A percentile compares a stretch with the other conserved stretches of the same genome.
Conservation (phyloP, 2,329 filamentous ascomycete genomes). For the Xylaria multiplex region DNA sequence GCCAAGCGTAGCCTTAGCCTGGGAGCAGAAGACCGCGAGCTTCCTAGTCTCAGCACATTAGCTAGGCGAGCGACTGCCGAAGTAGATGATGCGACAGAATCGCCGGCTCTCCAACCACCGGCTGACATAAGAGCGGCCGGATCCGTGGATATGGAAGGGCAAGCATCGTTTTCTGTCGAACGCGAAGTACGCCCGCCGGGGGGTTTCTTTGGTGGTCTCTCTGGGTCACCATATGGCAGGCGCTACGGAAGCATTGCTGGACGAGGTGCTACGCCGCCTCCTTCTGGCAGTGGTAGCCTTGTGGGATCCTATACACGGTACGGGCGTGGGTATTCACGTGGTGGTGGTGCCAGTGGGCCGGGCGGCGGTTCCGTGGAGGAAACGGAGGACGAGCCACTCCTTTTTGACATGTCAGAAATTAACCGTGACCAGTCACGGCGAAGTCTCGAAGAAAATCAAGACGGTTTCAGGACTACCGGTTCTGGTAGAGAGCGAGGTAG, state of each 20-base stretch:
- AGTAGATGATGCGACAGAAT: conserved; percentile 51
- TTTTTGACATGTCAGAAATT: conserved; percentile 80
- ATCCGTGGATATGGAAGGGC: conserved; percentile 54
- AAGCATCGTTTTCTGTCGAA: conserved; percentile 52
- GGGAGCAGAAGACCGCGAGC: conserved; percentile 71
- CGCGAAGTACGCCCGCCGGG: conserved; percentile 59
- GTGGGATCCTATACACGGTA: conserved; percentile 49
- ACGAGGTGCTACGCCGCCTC: conserved; percentile 48
- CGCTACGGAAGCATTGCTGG: conserved; percentile 55
- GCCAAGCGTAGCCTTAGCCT: conserved; percentile 74
- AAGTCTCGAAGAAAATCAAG: conserved; percentile 66
- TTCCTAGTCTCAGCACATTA: conserved; percentile 72
- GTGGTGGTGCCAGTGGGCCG: conserved; percentile 54
- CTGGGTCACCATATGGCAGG: conserved; percentile 59
- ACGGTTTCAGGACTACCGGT: conserved; percentile 53
- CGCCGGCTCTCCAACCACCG: conserved; percentile 54
- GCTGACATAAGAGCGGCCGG: conserved; percentile 55
- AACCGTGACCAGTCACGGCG: conserved; percentile 65
- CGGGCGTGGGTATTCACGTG: conserved; percentile 51
- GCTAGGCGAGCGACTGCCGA: conserved; percentile 58
- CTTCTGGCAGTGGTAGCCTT: conserved; percentile 49
- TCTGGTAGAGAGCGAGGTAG: conserved; percentile 50
- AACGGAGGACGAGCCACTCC: conserved; percentile 72
- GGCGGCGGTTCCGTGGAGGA: conserved; percentile 59
- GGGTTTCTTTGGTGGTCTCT: conserved; percentile 53